Evolutionary conservation across 2,329 filamentous ascomycete genomes (phyloP).

Genomic region (Sphaerostilbella broomeana): DNA sequence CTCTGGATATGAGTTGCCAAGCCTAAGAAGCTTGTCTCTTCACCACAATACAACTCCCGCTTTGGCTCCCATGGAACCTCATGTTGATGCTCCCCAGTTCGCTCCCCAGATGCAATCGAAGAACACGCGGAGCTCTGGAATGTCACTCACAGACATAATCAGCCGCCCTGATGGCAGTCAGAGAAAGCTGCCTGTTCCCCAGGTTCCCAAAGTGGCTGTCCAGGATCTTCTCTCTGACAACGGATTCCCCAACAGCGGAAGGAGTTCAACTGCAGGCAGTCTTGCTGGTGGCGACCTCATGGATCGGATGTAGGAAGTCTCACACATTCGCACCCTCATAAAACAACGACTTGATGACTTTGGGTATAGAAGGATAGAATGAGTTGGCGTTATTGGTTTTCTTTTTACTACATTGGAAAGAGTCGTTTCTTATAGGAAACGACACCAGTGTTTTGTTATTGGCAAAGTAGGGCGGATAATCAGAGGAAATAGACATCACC

Average conservation of each 20-base stretch:
- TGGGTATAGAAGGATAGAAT: constrained; percentile 35
- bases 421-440: constrained; percentile 7
- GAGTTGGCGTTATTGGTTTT: constrained; percentile 33
- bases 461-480: constrained; percentile 10
- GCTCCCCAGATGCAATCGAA: constrained; percentile 46
- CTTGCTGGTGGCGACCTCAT: constrained; percentile 65
- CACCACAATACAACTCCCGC: constrained; percentile 49
- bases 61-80: constrained; percentile 53
- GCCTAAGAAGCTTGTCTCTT: constrained; percentile 61
- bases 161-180: constrained; percentile 79
- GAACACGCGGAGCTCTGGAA: constrained; percentile 52
- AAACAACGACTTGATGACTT: constrained; percentile 35
- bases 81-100: constrained; percentile 39
- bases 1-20: constrained; percentile 73
- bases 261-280: constrained; percentile 71
- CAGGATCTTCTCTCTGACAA: constrained; percentile 71
- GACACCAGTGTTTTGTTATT: constrained; percentile 1
- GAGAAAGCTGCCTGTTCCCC: constrained; percentile 83
- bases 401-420: constrained; percentile 15
- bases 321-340: constrained; percentile 20
- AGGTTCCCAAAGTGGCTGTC: constrained; percentile 82
- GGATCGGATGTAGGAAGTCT: constrained; percentile 41
- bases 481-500: constrained; percentile 17
- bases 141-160: constrained; percentile 89
- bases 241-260: constrained; percentile 64